Evolutionary conservation across 305 asterid genomes (phyloP), one percentile per base, ranked within the genome.

Genomic region (Fraxinus dipetala): DNA sequence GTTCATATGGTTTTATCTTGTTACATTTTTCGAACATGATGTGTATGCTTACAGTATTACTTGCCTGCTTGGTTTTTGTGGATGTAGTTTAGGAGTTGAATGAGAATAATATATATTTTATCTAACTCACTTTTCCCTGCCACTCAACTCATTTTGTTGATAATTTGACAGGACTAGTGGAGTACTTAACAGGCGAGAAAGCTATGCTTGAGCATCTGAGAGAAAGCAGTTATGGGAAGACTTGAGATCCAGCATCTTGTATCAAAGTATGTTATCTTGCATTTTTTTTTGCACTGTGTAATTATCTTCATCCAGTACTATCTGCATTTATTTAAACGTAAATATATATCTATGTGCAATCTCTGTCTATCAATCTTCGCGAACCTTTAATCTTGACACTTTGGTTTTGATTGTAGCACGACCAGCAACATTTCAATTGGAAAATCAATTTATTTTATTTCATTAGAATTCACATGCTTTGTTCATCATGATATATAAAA

Each of bases 111-210:
- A 36, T 6, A 7, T 16, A 24, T 24, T 31, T 26, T 0, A 38
- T 34, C 31, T 4, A 4, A 51, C 61, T 14, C 6, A 35, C 70
- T 61, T 59, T 24, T 16, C 67, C 35, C 35, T 45, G 26, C 16
- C 7, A 10, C 16, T 28, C n/a, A 36, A 63, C 70, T 80, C 26
- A 43, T 72, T 11, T 48, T 18, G 34, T 7, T 36, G 13, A 16
- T 70, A 4, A 51, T 51, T 51, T 51, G 61, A 51, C 22, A 51
- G 61, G 61, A 16, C 61, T 51, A 16, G 61, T 51, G 22, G 61
- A 51, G 22, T 51, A 80, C 77, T 90, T 93, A 20, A 93, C 98
- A 1, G 95, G 92, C 31, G 78, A 83, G 61, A 88, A 78, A 81
- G 65, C 26, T 70, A 87, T 88, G 69, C 70, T 89, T 78, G 86